phyloP scores from a whole-genome alignment of 805 yeast species.

The Yarrowia keelungensis region DNA sequence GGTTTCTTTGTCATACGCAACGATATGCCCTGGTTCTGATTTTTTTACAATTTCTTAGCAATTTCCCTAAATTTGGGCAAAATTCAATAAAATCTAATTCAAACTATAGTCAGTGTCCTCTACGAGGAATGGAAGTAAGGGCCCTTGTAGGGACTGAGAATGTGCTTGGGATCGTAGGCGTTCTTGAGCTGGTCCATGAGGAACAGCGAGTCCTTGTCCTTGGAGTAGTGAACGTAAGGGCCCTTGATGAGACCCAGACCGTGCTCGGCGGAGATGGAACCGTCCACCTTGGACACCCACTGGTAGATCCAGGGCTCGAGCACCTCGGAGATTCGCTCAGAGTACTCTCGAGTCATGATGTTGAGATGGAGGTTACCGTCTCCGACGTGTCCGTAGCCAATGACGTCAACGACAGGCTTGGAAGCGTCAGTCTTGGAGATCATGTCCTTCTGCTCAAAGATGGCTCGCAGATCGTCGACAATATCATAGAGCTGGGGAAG shows the following conservation, averaged over 20 bases:
- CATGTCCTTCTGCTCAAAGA: constrained; percentile 63
- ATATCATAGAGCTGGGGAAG: constrained; percentile 78
- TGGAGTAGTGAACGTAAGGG: constrained; percentile 84
- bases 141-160: constrained; percentile 88
- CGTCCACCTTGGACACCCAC: constrained; percentile 68
- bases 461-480: constrained; percentile 76
- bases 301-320: constrained; percentile 96
- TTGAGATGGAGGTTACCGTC: constrained; percentile 96
- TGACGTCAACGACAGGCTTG: constrained; percentile 80
- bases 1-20: too few relatives aligned
- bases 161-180: constrained; percentile 89
- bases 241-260: constrained; percentile 98
- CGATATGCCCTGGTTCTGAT: too few relatives aligned
- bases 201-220: constrained; percentile 70
- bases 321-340: constrained; percentile 74
- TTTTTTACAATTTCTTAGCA: too few relatives aligned
- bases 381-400: constrained; percentile 98
- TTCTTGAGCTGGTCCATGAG: constrained; percentile 79
- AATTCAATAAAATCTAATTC: too few relatives aligned
- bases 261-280: constrained; percentile 96
- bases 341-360: constrained; percentile 86
- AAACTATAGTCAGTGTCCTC: too few relatives aligned
- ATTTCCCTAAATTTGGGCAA: too few relatives aligned
- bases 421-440: constrained; percentile 65
- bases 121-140: too few relatives aligned